Percentiles rank a stretch among this genome's conserved stretches.
Evolutionary conservation across 2,329 filamentous ascomycete genomes (phyloP).

Genomic region (Talaromyces sp.): DNA sequence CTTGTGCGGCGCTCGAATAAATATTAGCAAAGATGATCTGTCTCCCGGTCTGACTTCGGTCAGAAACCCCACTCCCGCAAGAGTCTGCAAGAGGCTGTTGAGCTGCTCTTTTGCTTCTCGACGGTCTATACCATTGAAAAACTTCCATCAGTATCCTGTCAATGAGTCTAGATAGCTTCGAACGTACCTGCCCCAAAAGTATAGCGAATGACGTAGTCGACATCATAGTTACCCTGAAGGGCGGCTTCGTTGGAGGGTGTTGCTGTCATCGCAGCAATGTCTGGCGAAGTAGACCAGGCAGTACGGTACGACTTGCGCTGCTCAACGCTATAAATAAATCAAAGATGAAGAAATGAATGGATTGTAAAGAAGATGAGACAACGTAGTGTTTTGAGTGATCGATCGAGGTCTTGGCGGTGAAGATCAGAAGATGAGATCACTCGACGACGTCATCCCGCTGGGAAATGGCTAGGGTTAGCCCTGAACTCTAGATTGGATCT

Average conservation of each 20-base stretch:
- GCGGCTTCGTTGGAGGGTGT: slow-evolving; percentile 26
- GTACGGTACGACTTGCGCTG: background rate
- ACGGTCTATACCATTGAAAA: slow-evolving; percentile 52
- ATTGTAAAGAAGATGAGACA: background rate
- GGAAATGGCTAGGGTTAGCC: background rate
- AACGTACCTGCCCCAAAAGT: slow-evolving; percentile 65
- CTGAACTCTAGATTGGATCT: background rate
- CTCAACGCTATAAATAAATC: background rate
- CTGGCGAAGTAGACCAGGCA: background rate
- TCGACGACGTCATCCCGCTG: slow-evolving; percentile 7
- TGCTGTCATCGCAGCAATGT: slow-evolving; percentile 27
- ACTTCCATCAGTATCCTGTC: background rate
- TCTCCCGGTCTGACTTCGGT: slow-evolving; percentile 83
- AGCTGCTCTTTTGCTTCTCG: slow-evolving; percentile 70
- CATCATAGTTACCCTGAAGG: slow-evolving; percentile 59
- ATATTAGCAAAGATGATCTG: slow-evolving; percentile 73
- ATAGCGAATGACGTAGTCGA: slow-evolving; percentile 88
- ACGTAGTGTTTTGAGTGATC: background rate
- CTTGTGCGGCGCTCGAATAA: slow-evolving; percentile 75
- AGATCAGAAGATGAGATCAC: background rate
- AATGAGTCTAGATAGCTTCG: background rate
- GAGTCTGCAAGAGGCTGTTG: slow-evolving; percentile 70
- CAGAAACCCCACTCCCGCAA: slow-evolving; percentile 74
- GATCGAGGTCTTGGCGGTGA: slow-evolving; percentile 5
- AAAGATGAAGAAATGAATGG: too few species aligned